phyloP scores from a whole-genome alignment of 257 asterid genomes.

The Solanum pennellii region DNA sequence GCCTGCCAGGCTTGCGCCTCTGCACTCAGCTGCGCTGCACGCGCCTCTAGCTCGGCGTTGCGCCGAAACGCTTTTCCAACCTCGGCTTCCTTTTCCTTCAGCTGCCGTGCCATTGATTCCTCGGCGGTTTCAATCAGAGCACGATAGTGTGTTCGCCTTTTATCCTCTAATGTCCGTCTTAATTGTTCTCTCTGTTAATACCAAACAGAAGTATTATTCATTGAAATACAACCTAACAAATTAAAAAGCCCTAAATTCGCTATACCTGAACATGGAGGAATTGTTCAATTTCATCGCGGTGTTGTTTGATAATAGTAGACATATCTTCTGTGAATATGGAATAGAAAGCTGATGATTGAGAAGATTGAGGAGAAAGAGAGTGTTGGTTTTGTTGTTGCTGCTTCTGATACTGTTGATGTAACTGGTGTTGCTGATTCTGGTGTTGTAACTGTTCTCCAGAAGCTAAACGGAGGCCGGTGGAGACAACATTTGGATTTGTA shows the following conservation, averaged over 20 bases:
- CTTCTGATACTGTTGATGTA: not conserved
- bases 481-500: conserved; percentile 14
- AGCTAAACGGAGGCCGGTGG: conserved; percentile 35
- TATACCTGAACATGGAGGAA: conserved; percentile 8
- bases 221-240: not conserved
- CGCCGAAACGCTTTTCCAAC: conserved; percentile 24
- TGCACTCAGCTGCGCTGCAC: conserved; percentile 21
- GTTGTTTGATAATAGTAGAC: conserved; percentile 21
- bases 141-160: conserved; percentile 23
- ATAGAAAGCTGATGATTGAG: conserved; percentile 18
- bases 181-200: conserved; percentile 18
- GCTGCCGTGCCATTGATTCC: conserved; percentile 18
- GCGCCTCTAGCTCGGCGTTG: conserved; percentile 26
- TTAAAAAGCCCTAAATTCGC: not conserved
- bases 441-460: conserved; percentile 18
- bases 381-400: not conserved
- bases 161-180: conserved; percentile 23
- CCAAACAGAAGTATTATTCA: not conserved
- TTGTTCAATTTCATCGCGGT: conserved; percentile 24
- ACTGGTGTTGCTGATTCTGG: not conserved
- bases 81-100: conserved; percentile 30
- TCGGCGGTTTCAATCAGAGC: conserved; percentile 20
- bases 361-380: conserved; percentile 26
- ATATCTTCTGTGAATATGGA: conserved; percentile 23
- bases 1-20: conserved; percentile 37